Evolutionary conservation across 1,284 basidiomycete species (phyloP).

Genomic region (Cerioporus squamosus): DNA sequence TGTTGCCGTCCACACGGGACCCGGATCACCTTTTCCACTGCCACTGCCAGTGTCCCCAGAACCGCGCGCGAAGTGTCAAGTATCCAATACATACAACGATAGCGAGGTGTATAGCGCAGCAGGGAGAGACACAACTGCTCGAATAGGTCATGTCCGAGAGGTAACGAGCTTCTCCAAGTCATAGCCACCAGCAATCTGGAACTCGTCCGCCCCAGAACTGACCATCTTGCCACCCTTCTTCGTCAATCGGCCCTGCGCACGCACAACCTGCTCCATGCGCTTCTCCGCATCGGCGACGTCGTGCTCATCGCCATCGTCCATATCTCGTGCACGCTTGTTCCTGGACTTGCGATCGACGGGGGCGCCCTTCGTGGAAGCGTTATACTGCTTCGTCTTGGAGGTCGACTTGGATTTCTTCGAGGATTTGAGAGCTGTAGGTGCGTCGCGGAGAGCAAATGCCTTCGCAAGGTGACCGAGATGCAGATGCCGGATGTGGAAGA

Average conservation of each 20-base stretch:
- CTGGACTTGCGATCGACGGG: conserved; percentile 24
- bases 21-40: conserved; percentile 1
- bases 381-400: conserved; percentile 18
- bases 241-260: conserved; percentile 80
- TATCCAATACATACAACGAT: neutral
- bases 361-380: conserved; percentile 13
- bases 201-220: conserved; percentile 77
- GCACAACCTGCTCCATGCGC: conserved; percentile 88
- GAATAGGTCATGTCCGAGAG: conserved; percentile 26
- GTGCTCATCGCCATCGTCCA: conserved; percentile 45
- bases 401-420: conserved; percentile 24
- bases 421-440: conserved; percentile 71
- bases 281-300: conserved; percentile 69
- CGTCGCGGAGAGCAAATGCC: conserved; percentile 93
- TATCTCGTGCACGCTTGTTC: conserved; percentile 21
- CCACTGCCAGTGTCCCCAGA: too few species aligned
- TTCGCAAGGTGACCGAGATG: conserved; percentile 98
- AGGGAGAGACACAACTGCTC: neutral
- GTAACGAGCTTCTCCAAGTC: conserved; percentile 70
- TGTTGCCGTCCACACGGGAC: neutral
- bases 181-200: conserved; percentile 77
- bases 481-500: conserved; percentile 93
- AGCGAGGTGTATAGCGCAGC: too few species aligned
- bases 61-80: too few species aligned
- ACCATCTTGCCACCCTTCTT: conserved; percentile 85